Conservation (phyloP, 257 asterid genomes). For the Coffea eugenioides region DNA sequence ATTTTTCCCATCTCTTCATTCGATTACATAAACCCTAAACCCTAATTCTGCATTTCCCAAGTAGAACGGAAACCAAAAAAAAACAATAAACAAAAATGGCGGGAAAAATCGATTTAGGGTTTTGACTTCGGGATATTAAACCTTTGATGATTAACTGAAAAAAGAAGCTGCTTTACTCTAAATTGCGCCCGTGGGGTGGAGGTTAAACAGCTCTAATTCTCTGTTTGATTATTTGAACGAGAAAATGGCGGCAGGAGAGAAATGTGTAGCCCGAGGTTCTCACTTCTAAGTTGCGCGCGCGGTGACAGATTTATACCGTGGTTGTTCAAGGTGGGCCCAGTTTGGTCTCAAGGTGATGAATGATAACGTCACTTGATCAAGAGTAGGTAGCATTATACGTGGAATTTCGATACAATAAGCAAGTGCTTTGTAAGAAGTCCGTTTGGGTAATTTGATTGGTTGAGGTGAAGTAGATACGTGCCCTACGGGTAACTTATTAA, state of each 20-base stretch:
- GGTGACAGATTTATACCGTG: neutral
- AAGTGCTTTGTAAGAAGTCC: neutral
- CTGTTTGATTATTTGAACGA: slow-evolving; percentile 11
- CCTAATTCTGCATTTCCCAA: neutral
- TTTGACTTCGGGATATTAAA: neutral
- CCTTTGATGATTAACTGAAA: neutral
- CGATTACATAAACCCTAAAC: slow-evolving; percentile 7
- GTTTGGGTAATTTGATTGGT: slow-evolving; percentile 9
- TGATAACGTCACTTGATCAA: slow-evolving; percentile 8
- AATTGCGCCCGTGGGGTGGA: neutral
- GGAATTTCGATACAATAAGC: neutral
- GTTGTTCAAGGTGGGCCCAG: slow-evolving; percentile 6
- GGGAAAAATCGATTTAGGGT: slow-evolving; percentile 24
- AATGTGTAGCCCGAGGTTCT: neutral
- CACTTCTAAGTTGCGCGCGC: slow-evolving; percentile 1
- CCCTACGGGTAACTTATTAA: neutral
- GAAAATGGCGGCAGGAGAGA: slow-evolving; percentile 12
- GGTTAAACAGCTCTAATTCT: neutral
- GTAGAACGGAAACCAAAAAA: neutral
- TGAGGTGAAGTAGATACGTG: neutral
- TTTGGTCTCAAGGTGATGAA: neutral
- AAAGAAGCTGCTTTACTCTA: neutral
- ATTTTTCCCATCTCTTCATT: slow-evolving; percentile 51
- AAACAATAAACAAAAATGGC: neutral
- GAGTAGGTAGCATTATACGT: slow-evolving; percentile 6